Evolutionary conservation across 768 basidiomycete species (phyloP).

Genomic region (Lactifluus piperatus): DNA sequence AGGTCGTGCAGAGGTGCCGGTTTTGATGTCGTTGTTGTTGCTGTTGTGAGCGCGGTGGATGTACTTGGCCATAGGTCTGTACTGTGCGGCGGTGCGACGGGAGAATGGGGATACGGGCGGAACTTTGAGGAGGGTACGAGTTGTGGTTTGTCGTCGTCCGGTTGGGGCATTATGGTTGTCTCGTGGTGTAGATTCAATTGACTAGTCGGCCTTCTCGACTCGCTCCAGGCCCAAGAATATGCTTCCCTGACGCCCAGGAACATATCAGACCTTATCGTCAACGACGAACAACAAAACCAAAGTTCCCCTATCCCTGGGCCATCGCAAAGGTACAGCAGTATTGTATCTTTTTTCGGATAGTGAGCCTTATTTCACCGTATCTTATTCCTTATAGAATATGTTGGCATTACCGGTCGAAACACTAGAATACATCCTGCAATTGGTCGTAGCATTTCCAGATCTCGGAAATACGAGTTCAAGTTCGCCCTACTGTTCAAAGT

Average conservation of each 20-base stretch:
- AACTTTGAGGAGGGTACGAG: background rate
- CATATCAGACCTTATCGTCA: background rate
- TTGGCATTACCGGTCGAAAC: conserved; percentile 7
- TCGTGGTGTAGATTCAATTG: too few relatives aligned
- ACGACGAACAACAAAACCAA: background rate
- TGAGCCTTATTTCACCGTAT: too few relatives aligned
- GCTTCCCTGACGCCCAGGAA: background rate
- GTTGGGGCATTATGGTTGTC: background rate
- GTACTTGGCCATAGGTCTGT: background rate
- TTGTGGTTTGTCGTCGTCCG: background rate
- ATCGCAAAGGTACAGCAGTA: too few relatives aligned
- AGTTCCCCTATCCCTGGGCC: too few relatives aligned
- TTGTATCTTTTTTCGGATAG: too few relatives aligned
- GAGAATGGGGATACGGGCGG: background rate
- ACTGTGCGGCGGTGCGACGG: background rate
- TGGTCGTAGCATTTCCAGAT: background rate
- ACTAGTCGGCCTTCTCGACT: background rate
- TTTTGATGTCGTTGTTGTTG: background rate
- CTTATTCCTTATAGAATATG: too few relatives aligned
- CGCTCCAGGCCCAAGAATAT: background rate
- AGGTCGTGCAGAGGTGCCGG: background rate
- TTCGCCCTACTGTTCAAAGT: background rate
- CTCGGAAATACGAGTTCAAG: background rate
- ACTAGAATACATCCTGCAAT: background rate
- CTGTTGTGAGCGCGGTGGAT: background rate